These are phyloP conservation scores for Lachancea cidri DNA, from an alignment of 805 yeast genomes.

Conservation along the genomic window DNA sequence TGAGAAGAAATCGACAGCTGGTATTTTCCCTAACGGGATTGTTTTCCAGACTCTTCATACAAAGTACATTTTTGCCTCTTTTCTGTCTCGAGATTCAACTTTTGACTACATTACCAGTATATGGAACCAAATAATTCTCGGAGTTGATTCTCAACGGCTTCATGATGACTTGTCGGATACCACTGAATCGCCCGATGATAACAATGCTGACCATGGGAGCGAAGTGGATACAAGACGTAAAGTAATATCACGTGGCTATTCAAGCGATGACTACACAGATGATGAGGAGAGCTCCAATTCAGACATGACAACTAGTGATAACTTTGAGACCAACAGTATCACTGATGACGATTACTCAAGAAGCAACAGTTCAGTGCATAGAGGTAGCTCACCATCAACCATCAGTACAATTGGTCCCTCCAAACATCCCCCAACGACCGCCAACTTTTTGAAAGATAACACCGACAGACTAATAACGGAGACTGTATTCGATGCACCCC, in stretches of 20 bases:
- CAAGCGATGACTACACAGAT: constrained; percentile 10
- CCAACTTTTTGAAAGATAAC: constrained; percentile 39
- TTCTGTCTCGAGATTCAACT: constrained; percentile 52
- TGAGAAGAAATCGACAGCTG: constrained; percentile 61
- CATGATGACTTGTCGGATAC: constrained; percentile 4
- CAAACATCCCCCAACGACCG: constrained; percentile 45
- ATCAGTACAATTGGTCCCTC: constrained; percentile 35
- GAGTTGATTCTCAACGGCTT: constrained; percentile 1
- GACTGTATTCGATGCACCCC: constrained; percentile 52
- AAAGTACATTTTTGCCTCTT: constrained; percentile 59
- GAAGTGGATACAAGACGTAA: not conserved
- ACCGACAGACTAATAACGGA: constrained; percentile 55
- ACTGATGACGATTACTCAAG: constrained; percentile 3
- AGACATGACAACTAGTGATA: constrained; percentile 32
- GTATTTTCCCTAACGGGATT: constrained; percentile 66
- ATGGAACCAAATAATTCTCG: constrained; percentile 47
- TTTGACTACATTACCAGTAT: constrained; percentile 49
- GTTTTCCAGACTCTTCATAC: constrained; percentile 58
- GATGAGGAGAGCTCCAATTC: constrained; percentile 18
- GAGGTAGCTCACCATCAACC: not conserved
- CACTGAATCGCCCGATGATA: constrained; percentile 6
- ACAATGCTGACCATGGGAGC: constrained; percentile 11
- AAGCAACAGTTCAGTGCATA: not conserved
- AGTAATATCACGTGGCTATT: constrained; percentile 3
- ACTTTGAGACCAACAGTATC: constrained; percentile 15